Conservation (phyloP, 257 asterid species). For the Capsicum rhomboideum region DNA sequence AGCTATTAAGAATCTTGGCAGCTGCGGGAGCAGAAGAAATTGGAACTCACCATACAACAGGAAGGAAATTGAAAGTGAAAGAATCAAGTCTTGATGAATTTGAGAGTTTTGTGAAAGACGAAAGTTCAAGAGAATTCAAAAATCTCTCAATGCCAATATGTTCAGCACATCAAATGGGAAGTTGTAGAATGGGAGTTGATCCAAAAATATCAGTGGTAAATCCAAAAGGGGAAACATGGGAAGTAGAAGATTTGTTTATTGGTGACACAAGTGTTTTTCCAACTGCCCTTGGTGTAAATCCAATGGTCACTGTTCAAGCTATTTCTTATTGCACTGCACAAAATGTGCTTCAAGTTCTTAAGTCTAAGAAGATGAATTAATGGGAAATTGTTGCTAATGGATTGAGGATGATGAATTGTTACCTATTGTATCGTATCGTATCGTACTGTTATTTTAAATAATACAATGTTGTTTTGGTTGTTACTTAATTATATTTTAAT, state of each 20-base stretch:
- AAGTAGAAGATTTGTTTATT: slow-evolving; percentile 54
- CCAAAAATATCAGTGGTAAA: slow-evolving; percentile 42
- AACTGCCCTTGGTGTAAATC: slow-evolving; percentile 86
- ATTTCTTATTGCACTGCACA: slow-evolving; percentile 77
- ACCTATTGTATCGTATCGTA: not conserved
- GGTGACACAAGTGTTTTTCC: slow-evolving; percentile 92
- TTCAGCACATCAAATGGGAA: slow-evolving; percentile 97
- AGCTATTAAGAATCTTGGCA: slow-evolving; percentile 49
- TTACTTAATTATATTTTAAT: not conserved
- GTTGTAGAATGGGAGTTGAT: slow-evolving; percentile 82
- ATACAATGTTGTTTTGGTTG: not conserved
- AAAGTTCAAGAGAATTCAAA: slow-evolving; percentile 41
- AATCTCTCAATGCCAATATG: slow-evolving; percentile 41
- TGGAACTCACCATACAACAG: slow-evolving; percentile 56
- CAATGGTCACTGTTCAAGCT: slow-evolving; percentile 86
- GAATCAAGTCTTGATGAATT: slow-evolving; percentile 28
- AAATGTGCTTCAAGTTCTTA: slow-evolving; percentile 45
- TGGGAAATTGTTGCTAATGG: not conserved
- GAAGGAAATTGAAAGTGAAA: slow-evolving; percentile 48
- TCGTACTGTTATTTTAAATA: no score
- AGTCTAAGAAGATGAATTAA: not conserved
- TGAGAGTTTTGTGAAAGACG: slow-evolving; percentile 54
- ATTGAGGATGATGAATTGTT: not conserved
- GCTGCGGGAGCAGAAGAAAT: slow-evolving; percentile 86
- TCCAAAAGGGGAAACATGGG: slow-evolving; percentile 73